Evolutionary conservation across 352 stramenopile species (phyloP), one percentile per base, ranked within the genome.

Genomic region (Phytophthora brassicae): DNA sequence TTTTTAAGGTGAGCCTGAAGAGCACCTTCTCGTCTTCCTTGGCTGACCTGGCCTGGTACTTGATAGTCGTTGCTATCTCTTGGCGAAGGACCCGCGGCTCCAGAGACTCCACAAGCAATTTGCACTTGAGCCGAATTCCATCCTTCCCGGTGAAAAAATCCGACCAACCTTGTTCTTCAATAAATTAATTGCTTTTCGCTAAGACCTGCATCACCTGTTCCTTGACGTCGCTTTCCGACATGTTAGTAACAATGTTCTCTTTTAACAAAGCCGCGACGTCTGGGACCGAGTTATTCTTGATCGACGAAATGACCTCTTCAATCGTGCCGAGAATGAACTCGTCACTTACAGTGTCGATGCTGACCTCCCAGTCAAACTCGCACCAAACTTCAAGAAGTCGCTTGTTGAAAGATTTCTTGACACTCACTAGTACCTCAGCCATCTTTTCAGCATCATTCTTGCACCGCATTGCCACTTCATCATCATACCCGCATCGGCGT

Each of bases 1-100:
- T 66, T 12, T 13, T 28, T 4, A 60, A 22, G 16, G 60, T 61
- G 13, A 57, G 31, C 4, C 50, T 66, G 26, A 66, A 66, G 17
- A 60, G 49, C 16, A 17, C 8, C 6, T 23, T n/a, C 19, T 54
- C 28, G 38, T 58, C 39, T 19, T 39, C 39, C 4, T 24, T 42
- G 9, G 51, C 38, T 1, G 29, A 43, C 1, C 38, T 11, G 4
- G 9, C n/a, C 7, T 58, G 24, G 11, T 50, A 50, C 42, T 17
- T 23, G 2, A 22, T 1, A 1, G 51, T 49, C 2, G 24, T 11
- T 2, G 42, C 38, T 6, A 49, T 26, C 17, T 58, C 38, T n/a
- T 58, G 38, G 5, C 38, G 38, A 0, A 44, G 51, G 0, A n/a
- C 39, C 6, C 43, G 2, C 2, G 51, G 26, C 17, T 50, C 39